Evolutionary conservation across 495 filamentous ascomycete species (phyloP).

Genomic region (Daldinia concentrica): DNA sequence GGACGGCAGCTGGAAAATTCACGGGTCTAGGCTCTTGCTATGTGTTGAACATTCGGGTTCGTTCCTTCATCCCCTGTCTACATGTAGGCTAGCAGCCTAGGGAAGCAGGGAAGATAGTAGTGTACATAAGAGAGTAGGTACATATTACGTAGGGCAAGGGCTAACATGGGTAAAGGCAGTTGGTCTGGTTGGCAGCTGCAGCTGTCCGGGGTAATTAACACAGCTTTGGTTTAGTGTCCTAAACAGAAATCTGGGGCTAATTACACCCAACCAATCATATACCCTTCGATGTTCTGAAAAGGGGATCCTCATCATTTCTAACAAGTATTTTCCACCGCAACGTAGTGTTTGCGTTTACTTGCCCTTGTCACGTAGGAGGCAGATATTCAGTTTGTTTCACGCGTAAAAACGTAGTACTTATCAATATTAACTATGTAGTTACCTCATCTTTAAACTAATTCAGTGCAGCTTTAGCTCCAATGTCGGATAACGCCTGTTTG

Average conservation of each 20-base stretch:
- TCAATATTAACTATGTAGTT: too few relatives aligned
- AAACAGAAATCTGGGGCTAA: slow-evolving; percentile 19
- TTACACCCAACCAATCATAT: neutral
- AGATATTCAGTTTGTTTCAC: neutral
- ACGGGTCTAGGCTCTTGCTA: neutral
- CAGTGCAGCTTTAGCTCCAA: neutral
- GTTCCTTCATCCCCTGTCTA: neutral
- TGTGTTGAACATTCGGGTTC: neutral
- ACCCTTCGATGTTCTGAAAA: neutral
- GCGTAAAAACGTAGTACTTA: neutral
- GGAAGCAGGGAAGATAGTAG: too few relatives aligned
- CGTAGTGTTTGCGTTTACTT: neutral
- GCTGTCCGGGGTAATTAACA: slow-evolving; percentile 30
- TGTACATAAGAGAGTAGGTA: neutral
- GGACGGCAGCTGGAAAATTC: neutral
- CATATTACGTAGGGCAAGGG: slow-evolving; percentile 16
- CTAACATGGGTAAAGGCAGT: slow-evolving; percentile 1
- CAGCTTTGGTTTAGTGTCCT: slow-evolving; percentile 1
- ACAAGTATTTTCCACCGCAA: neutral
- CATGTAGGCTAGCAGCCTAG: too few relatives aligned
- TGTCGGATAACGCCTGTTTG: neutral
- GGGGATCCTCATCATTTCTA: neutral
- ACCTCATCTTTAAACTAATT: neutral
- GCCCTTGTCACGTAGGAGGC: neutral
- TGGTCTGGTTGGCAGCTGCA: slow-evolving; percentile 40